These are phyloP conservation scores for Ammopiptanthus mongolicus DNA, from an alignment of 306 rosid species.

Conservation along the genomic window DNA sequence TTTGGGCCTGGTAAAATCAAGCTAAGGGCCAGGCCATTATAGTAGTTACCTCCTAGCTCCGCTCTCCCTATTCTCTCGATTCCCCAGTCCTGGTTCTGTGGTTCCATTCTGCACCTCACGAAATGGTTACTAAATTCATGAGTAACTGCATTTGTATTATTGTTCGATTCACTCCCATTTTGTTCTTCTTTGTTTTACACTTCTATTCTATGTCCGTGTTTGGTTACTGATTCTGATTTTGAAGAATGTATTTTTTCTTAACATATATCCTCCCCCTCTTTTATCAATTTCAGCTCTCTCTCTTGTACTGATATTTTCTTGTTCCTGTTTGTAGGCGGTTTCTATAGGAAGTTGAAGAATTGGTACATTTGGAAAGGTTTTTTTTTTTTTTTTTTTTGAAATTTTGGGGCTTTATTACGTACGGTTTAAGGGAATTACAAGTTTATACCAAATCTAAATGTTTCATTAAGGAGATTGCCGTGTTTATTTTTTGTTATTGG, in stretches of 20 bases:
- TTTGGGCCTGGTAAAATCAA: background rate
- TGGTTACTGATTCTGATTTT: background rate
- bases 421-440: background rate
- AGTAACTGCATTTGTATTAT: background rate
- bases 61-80: background rate
- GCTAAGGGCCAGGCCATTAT: background rate
- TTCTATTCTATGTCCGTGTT: background rate
- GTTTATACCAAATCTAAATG: background rate
- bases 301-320: background rate
- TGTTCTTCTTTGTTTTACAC: background rate
- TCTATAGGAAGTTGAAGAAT: background rate
- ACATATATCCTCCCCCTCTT: too few species aligned
- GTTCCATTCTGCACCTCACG: background rate
- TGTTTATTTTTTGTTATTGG: background rate
- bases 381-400: too few species aligned
- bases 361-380: background rate
- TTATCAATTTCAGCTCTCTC: too few species aligned
- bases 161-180: background rate
- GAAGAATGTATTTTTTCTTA: too few species aligned
- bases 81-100: too few species aligned
- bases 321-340: background rate
- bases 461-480: background rate
- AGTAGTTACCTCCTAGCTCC: background rate
- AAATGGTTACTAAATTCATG: background rate
- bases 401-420: background rate